These are phyloP conservation scores for Phialemonium atrogriseum DNA, from an alignment of 2,329 filamentous ascomycete genomes.

Conservation along the genomic window DNA sequence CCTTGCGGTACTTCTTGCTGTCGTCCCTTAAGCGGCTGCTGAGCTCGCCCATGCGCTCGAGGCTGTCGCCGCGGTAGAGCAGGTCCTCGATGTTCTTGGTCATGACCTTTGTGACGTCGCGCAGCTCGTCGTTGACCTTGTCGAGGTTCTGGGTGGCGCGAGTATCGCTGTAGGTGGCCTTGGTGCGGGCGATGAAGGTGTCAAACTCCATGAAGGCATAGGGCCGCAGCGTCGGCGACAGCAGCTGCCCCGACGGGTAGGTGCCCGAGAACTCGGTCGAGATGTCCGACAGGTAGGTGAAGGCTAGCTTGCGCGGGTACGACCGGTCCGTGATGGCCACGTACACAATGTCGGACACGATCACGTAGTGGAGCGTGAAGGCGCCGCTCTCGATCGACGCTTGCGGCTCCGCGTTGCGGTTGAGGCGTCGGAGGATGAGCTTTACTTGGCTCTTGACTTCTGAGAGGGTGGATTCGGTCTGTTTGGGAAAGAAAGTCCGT, in stretches of 20 bases:
- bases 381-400: conserved; percentile 79
- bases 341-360: conserved; percentile 78
- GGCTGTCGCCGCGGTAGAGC: conserved; percentile 84
- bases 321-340: conserved; percentile 87
- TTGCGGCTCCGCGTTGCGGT: conserved; percentile 80
- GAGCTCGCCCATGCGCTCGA: conserved; percentile 96
- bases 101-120: conserved; percentile 98
- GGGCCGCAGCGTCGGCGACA: conserved; percentile 67
- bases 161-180: conserved; percentile 87
- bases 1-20: conserved; percentile 86
- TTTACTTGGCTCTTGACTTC: conserved; percentile 90
- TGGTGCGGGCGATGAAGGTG: conserved; percentile 88
- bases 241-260: conserved; percentile 67
- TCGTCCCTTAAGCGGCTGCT: conserved; percentile 82
- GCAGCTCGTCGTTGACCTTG: conserved; percentile 91
- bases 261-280: conserved; percentile 83
- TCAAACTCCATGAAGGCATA: conserved; percentile 99
- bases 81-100: conserved; percentile 99
- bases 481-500: too few relatives aligned
- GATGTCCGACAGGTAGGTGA: conserved; percentile 94
- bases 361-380: conserved; percentile 83
- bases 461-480: conserved; percentile 65
- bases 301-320: conserved; percentile 96
- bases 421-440: conserved; percentile 80
- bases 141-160: conserved; percentile 88